These are phyloP conservation scores for Aspergillus asperescens DNA, from an alignment of 495 filamentous ascomycete genomes.

Conservation along the genomic window DNA sequence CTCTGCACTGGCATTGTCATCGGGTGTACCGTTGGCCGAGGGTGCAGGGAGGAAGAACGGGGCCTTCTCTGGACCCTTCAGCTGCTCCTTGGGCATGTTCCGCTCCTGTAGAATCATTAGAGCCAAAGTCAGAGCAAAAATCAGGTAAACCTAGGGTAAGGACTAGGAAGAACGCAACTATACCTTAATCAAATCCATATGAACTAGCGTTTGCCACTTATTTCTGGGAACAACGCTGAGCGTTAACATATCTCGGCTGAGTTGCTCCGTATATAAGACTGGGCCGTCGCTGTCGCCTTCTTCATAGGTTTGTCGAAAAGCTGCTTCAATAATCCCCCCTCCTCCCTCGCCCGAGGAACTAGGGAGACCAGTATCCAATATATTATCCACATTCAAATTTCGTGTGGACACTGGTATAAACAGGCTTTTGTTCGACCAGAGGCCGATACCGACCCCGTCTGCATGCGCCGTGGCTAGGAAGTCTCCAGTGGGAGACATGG, in stretches of 20 bases:
- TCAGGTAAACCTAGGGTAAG: background rate
- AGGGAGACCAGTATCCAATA: constrained; percentile 57
- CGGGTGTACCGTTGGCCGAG: constrained; percentile 12
- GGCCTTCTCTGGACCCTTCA: constrained; percentile 87
- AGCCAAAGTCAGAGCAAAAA: background rate
- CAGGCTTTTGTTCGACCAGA: constrained; percentile 90
- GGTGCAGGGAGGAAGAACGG: constrained; percentile 87
- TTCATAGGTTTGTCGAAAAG: constrained; percentile 54
- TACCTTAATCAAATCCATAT: constrained; percentile 81
- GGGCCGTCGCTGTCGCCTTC: constrained; percentile 44
- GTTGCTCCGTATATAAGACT: constrained; percentile 59
- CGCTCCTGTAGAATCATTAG: constrained; percentile 48
- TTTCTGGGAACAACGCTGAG: constrained; percentile 83
- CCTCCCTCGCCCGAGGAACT: constrained; percentile 82
- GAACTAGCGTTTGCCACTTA: constrained; percentile 87
- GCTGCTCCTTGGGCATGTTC: constrained; percentile 89
- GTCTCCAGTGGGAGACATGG: constrained; percentile 85
- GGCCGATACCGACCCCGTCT: constrained; percentile 77
- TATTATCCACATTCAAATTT: constrained; percentile 69
- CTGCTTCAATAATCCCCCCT: constrained; percentile 61
- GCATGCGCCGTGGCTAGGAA: constrained; percentile 85
- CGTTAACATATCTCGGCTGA: constrained; percentile 74
- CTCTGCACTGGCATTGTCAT: constrained; percentile 30
- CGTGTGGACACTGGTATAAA: constrained; percentile 83
- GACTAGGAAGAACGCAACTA: background rate